phyloP scores from a whole-genome alignment of 768 basidiomycete species.

The Kwoniella dejecticola region DNA sequence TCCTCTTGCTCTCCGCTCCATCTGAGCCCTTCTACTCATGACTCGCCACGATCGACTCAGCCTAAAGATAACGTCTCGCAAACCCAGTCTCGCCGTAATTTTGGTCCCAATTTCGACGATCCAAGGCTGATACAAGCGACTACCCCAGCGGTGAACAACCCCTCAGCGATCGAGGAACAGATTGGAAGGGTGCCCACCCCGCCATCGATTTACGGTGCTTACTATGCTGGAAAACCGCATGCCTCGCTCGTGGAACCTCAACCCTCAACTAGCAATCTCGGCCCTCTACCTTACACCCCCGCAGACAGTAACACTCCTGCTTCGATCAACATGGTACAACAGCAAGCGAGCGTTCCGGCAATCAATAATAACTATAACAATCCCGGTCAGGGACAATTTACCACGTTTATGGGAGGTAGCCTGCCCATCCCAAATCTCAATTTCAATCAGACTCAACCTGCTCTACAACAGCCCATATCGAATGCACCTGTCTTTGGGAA shows the following conservation, averaged over 20 bases:
- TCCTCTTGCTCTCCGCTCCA: neutral
- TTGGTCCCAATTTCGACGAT: constrained; percentile 6
- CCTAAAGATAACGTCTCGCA: neutral
- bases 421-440: neutral
- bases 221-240: too few relatives aligned
- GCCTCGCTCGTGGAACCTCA: too few relatives aligned
- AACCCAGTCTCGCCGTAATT: neutral
- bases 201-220: neutral
- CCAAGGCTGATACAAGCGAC: constrained; percentile 4
- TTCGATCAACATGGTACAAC: too few relatives aligned
- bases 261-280: too few relatives aligned
- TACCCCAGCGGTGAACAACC: neutral
- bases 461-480: neutral
- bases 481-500: too few relatives aligned
- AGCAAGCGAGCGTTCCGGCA: too few relatives aligned
- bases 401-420: constrained; percentile 8
- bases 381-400: neutral
- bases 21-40: neutral
- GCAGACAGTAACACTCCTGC: too few relatives aligned
- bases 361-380: neutral
- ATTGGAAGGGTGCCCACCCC: neutral
- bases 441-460: neutral
- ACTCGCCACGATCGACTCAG: neutral
- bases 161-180: neutral
- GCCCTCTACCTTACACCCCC: too few relatives aligned